These are phyloP conservation scores for Sclerospora graminicola DNA, from an alignment of 352 stramenopile genomes.

Conservation along the genomic window DNA sequence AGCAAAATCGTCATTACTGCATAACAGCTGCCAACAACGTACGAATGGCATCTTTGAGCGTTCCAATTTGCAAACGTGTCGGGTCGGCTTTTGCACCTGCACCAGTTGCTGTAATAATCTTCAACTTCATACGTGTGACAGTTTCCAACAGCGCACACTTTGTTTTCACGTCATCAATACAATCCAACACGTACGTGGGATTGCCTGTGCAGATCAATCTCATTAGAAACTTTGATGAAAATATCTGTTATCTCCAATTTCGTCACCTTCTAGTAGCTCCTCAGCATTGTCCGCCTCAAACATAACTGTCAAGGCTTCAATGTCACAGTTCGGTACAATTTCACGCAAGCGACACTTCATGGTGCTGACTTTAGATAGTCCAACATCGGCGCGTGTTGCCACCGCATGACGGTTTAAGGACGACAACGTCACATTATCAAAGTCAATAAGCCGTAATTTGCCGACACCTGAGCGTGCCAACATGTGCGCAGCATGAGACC, in stretches of 20 bases:
- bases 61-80: slow-evolving; percentile 93
- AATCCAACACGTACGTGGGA: slow-evolving; percentile 94
- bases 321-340: slow-evolving; percentile 67
- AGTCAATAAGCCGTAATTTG: slow-evolving; percentile 96
- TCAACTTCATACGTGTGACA: slow-evolving; percentile 71
- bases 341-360: slow-evolving; percentile 75
- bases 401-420: slow-evolving; percentile 98
- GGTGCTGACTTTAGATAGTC: slow-evolving; percentile 87
- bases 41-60: slow-evolving; percentile 88
- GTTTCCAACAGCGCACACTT: slow-evolving; percentile 92
- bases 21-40: slow-evolving; percentile 12
- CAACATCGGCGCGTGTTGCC: slow-evolving; percentile 93
- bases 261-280: slow-evolving; percentile 57
- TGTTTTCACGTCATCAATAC: slow-evolving; percentile 98
- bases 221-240: not conserved
- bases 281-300: slow-evolving; percentile 75
- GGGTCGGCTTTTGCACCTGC: slow-evolving; percentile 95
- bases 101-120: slow-evolving; percentile 84
- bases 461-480: slow-evolving; percentile 92
- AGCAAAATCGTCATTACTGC: not conserved
- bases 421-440: slow-evolving; percentile 98
- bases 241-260: not conserved
- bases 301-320: slow-evolving; percentile 88
- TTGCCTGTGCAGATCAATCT: slow-evolving; percentile 18
- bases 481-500: slow-evolving; percentile 95